These are phyloP conservation scores for Komagataella kurtzmanii DNA, from an alignment of 805 yeast genomes.

Conservation along the genomic window DNA sequence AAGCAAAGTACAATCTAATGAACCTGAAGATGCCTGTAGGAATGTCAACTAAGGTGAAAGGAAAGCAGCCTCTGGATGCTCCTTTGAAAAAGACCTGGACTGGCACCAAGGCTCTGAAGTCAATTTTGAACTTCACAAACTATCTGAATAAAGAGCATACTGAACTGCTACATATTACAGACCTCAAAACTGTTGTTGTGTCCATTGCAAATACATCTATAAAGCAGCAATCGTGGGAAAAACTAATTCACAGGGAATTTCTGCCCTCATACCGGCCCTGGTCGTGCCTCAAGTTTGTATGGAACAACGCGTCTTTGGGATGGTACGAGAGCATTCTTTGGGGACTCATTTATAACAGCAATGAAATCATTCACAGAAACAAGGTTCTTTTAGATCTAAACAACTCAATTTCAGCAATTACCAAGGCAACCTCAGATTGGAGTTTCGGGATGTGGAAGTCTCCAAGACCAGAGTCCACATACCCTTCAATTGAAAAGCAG, in stretches of 20 bases:
- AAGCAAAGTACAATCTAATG: conserved; percentile 22
- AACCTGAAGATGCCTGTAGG: conserved; percentile 43
- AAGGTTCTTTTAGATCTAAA: conserved; percentile 21
- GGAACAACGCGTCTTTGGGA: conserved; percentile 55
- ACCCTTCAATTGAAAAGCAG: not conserved
- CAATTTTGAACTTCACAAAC: conserved; percentile 23
- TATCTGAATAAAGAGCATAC: conserved; percentile 18
- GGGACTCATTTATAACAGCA: conserved; percentile 34
- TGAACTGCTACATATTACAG: not conserved
- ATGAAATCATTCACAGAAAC: conserved; percentile 18
- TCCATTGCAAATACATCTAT: not conserved
- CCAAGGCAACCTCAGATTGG: conserved; percentile 22
- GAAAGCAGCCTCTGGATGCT: conserved; percentile 36
- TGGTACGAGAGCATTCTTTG: conserved; percentile 66
- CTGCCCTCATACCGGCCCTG: conserved; percentile 25
- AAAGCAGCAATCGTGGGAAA: conserved; percentile 5
- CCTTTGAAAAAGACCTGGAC: conserved; percentile 42
- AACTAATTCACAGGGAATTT: conserved; percentile 19
- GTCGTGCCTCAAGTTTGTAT: conserved; percentile 36
- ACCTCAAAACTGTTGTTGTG: not conserved
- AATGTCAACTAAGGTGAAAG: conserved; percentile 43
- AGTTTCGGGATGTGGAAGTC: conserved; percentile 14
- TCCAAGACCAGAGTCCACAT: conserved; percentile 12
- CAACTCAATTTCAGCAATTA: conserved; percentile 15
- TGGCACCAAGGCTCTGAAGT: conserved; percentile 34